phyloP scores from a whole-genome alignment of 2,329 filamentous ascomycete genomes.

The Clonostachys rhizophaga region DNA sequence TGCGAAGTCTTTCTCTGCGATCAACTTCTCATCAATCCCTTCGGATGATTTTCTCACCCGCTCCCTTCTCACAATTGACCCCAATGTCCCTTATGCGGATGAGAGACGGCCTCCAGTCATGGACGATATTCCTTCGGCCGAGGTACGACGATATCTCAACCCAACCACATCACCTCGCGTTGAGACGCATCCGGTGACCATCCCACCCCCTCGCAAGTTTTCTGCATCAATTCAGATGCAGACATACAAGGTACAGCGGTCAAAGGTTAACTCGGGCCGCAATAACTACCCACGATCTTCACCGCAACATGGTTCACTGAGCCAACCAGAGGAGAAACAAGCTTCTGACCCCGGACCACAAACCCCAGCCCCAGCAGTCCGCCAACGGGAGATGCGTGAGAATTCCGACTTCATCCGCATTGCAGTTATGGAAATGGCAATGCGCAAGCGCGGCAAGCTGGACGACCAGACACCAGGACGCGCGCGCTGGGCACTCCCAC shows the following conservation, averaged over 20 bases:
- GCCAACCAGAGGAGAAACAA: slow-evolving; percentile 20
- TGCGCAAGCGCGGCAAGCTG: slow-evolving; percentile 62
- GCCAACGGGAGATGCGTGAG: slow-evolving; percentile 64
- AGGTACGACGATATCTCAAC: slow-evolving; percentile 63
- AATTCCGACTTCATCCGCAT: slow-evolving; percentile 68
- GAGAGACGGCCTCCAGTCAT: slow-evolving; percentile 59
- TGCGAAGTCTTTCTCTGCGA: slow-evolving; percentile 56
- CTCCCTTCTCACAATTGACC: slow-evolving; percentile 64
- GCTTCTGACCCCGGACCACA: slow-evolving; percentile 18
- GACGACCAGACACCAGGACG: slow-evolving; percentile 62
- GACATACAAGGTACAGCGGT: slow-evolving; percentile 58
- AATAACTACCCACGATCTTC: not conserved
- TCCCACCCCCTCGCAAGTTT: slow-evolving; percentile 33
- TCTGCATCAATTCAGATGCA: slow-evolving; percentile 70
- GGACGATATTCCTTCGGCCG: slow-evolving; percentile 61
- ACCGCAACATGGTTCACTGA: slow-evolving; percentile 9
- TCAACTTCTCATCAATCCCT: slow-evolving; percentile 60
- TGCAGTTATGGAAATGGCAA: slow-evolving; percentile 68
- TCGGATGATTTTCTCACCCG: slow-evolving; percentile 64
- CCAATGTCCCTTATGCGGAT: slow-evolving; percentile 61
- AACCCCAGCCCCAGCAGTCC: slow-evolving; percentile 32
- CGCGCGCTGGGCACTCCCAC: slow-evolving; percentile 64
- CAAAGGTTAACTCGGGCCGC: slow-evolving; percentile 26
- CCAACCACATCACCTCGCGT: slow-evolving; percentile 43
- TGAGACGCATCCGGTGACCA: slow-evolving; percentile 18